phyloP scores from a whole-genome alignment of 2,329 filamentous ascomycete genomes.

The Diaporthe ilicicola region DNA sequence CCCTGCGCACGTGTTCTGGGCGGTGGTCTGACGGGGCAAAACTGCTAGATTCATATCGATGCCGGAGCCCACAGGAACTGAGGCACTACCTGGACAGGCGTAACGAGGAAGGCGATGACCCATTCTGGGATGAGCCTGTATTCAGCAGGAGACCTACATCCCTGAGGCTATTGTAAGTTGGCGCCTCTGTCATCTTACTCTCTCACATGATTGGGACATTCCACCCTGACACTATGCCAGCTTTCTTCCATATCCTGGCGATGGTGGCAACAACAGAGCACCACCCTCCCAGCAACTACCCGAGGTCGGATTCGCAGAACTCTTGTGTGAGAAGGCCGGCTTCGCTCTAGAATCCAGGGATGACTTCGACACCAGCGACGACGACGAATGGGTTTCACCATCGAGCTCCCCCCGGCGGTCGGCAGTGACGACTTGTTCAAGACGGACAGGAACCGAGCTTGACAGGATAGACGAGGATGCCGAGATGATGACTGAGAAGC shows the following conservation, averaged over 20 bases:
- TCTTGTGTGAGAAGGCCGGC: conserved; percentile 21
- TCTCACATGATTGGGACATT: not conserved
- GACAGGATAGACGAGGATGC: conserved; percentile 2
- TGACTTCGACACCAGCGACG: not conserved
- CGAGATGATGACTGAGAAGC: not conserved
- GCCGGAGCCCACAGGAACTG: conserved; percentile 9
- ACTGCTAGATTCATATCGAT: conserved; percentile 24
- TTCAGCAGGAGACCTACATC: not conserved
- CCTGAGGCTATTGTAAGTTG: conserved; percentile 32
- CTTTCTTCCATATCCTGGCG: conserved; percentile 19
- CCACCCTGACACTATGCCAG: not conserved
- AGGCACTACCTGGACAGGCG: conserved; percentile 19
- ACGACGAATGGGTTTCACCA: conserved; percentile 26
- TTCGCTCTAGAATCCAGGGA: not conserved
- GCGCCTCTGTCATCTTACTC: not conserved
- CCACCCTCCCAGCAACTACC: not conserved
- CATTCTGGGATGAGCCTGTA: conserved; percentile 20
- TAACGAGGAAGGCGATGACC: conserved; percentile 13
- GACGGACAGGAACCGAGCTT: not conserved
- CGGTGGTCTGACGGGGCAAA: not conserved
- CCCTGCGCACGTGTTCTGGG: not conserved
- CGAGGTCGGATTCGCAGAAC: conserved; percentile 13
- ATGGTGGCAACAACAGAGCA: not conserved
- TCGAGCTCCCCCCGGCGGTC: conserved; percentile 22
- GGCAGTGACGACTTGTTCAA: conserved; percentile 12